A percentile compares a stretch with the other conserved stretches of the same genome.
Conservation (phyloP, 306 rosid species). For the Astragalus glycyphyllos region DNA sequence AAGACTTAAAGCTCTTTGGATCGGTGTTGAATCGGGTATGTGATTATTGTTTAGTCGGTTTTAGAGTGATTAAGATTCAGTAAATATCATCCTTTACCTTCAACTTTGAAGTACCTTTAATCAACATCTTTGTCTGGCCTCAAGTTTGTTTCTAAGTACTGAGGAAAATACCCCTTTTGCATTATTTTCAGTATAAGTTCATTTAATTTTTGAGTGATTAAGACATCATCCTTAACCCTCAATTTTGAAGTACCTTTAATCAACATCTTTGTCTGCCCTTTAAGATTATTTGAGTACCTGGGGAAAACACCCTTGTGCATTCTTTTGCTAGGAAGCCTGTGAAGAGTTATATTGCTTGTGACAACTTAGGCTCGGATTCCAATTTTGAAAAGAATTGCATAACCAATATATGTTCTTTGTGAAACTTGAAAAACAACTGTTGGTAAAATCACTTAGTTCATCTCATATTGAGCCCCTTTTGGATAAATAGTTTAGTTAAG, state of each 20-base stretch:
- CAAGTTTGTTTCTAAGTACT: no score
- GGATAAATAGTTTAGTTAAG: no score
- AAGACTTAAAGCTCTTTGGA: constrained; percentile 74
- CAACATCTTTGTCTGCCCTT: background rate
- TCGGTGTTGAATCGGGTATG: constrained; percentile 88
- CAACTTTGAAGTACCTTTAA: constrained; percentile 15
- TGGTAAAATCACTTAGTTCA: background rate
- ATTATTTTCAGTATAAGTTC: background rate
- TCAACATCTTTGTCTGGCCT: background rate
- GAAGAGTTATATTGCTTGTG: background rate
- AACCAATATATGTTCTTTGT: constrained; percentile 6
- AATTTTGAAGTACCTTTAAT: constrained; percentile 11
- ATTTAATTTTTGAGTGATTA: constrained; percentile 29
- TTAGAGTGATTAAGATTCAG: constrained; percentile 19
- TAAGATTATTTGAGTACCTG: no score
- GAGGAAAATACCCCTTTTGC: background rate
- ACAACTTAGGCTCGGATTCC: constrained; percentile 18
- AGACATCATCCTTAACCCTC: constrained; percentile 20
- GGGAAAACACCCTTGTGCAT: no score
- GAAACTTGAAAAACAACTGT: constrained; percentile 7
- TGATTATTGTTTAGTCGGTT: constrained; percentile 31
- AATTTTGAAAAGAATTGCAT: constrained; percentile 10
- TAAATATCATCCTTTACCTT: constrained; percentile 16
- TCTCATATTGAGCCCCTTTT: constrained; percentile 15
- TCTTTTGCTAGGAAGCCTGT: constrained; percentile 29